Evolutionary conservation across 306 rosid genomes (phyloP).

Genomic region (Senna siamea): DNA sequence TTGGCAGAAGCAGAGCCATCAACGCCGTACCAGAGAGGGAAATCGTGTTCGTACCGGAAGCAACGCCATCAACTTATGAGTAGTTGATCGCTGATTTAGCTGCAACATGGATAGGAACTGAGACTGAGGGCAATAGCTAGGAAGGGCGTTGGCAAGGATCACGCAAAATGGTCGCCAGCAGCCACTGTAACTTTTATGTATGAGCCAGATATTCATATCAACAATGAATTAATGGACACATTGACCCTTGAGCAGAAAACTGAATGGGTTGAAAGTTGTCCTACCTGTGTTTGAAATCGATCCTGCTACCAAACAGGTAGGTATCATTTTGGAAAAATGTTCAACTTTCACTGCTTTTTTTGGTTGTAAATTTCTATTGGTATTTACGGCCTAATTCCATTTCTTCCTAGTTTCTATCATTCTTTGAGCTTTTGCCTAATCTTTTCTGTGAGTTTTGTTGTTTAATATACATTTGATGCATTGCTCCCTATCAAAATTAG

Average conservation of each 20-base stretch:
- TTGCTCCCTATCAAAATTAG: not conserved
- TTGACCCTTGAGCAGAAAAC: constrained; percentile 58
- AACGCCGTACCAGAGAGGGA: no score
- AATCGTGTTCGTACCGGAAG: no score
- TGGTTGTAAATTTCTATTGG: not conserved
- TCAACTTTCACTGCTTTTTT: not conserved
- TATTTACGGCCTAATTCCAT: not conserved
- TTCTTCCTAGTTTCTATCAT: not conserved
- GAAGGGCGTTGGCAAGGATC: no score
- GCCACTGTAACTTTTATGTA: no score
- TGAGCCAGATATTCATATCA: no score
- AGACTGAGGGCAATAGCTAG: no score
- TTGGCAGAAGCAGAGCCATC: no score
- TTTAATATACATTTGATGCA: not conserved
- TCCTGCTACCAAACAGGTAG: constrained; percentile 57
- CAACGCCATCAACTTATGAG: no score
- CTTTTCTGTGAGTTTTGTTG: not conserved
- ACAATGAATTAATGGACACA: constrained; percentile 67
- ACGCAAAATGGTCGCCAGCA: no score
- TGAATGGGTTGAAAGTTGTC: constrained; percentile 64
- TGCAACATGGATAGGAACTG: no score
- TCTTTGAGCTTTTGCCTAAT: not conserved
- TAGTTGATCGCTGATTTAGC: no score
- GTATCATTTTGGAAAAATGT: not conserved
- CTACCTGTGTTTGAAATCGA: constrained; percentile 67